Conservation (phyloP, 2,329 filamentous ascomycete genomes). For the Penicillium sp. region DNA sequence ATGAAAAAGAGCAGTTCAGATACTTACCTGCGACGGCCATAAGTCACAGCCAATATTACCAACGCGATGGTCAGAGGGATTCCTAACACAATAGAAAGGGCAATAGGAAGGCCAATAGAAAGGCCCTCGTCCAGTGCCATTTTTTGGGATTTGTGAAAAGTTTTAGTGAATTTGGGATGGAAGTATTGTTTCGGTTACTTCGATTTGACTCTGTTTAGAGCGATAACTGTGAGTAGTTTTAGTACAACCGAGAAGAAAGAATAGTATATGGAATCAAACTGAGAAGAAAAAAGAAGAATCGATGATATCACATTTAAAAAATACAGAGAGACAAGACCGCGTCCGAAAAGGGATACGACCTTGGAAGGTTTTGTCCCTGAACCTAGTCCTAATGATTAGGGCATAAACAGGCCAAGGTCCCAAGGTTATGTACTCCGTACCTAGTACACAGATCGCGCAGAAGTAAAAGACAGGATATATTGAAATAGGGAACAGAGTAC, state of each 20-base stretch:
- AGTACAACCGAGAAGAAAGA: neutral
- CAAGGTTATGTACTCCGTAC: neutral
- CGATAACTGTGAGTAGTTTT: neutral
- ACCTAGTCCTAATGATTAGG: neutral
- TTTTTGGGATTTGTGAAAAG: neutral
- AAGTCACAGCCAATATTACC: neutral
- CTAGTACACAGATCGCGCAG: neutral
- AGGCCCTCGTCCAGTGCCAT: neutral
- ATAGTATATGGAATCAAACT: neutral
- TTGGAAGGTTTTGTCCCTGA: neutral
- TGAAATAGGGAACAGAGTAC: neutral
- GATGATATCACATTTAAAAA: neutral
- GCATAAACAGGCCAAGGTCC: neutral
- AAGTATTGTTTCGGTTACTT: neutral
- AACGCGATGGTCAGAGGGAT: neutral
- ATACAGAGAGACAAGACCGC: neutral
- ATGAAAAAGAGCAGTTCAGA: neutral
- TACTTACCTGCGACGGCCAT: neutral
- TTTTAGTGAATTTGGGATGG: neutral
- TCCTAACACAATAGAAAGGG: too few species aligned
- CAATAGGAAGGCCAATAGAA: neutral
- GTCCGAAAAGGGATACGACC: neutral
- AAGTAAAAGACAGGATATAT: neutral
- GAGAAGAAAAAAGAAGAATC: neutral
- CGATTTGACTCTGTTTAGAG: too few species aligned